phyloP scores from a whole-genome alignment of 208 protist genomes.

The Leishmania lainsoni region DNA sequence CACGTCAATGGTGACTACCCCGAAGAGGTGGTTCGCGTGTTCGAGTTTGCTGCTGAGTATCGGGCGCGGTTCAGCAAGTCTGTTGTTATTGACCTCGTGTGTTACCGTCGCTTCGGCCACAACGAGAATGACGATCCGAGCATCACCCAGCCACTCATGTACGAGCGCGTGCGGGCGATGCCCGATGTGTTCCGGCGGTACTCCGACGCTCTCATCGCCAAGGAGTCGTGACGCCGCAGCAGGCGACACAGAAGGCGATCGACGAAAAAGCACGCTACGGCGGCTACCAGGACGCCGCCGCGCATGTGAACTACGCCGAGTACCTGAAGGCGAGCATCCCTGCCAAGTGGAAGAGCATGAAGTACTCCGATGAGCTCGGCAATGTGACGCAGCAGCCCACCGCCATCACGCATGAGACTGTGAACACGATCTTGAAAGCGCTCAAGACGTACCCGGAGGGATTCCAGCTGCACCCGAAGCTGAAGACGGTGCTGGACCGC shows the following conservation, averaged over 20 bases:
- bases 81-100: slow-evolving; percentile 97
- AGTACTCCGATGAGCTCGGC: slow-evolving; percentile 78
- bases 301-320: slow-evolving; percentile 80
- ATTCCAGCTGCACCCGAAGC: slow-evolving; percentile 85
- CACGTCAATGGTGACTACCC: slow-evolving; percentile 98
- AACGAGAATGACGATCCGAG: slow-evolving; percentile 98
- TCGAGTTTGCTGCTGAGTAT: slow-evolving; percentile 93
- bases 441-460: slow-evolving; percentile 71
- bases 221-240: slow-evolving; percentile 69
- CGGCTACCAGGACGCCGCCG: slow-evolving; percentile 59
- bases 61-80: slow-evolving; percentile 93
- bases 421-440: slow-evolving; percentile 63
- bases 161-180: slow-evolving; percentile 90
- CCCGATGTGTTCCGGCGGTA: slow-evolving; percentile 88
- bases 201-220: slow-evolving; percentile 79
- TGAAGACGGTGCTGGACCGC: slow-evolving; percentile 81
- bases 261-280: slow-evolving; percentile 83
- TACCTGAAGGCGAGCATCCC: slow-evolving; percentile 83
- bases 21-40: slow-evolving; percentile 93
- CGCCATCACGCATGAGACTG: slow-evolving; percentile 53
- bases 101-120: slow-evolving; percentile 96
- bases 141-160: slow-evolving; percentile 98
- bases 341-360: slow-evolving; percentile 66
- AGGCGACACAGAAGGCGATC: slow-evolving; percentile 73
- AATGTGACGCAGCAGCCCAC: slow-evolving; percentile 68